phyloP scores from a whole-genome alignment of 2,329 filamentous ascomycete species.

The Xylaria digitata region DNA sequence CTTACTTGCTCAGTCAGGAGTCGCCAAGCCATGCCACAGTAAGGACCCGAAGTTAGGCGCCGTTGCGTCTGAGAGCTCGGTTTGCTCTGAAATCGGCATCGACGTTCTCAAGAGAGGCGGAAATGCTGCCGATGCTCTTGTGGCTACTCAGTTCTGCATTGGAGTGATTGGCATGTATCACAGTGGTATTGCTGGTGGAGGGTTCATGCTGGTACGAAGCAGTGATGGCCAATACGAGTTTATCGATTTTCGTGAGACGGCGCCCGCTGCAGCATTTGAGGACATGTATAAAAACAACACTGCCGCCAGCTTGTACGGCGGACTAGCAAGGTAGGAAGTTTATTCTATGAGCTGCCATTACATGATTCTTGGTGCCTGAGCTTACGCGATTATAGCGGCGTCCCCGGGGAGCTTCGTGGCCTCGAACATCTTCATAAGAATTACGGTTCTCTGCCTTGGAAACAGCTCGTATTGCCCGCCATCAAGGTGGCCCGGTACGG shows the following conservation, averaged over 20 bases:
- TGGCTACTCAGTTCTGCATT: slow-evolving; percentile 79
- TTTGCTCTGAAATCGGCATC: slow-evolving; percentile 77
- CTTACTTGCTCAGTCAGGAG: slow-evolving; percentile 35
- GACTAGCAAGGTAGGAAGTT: slow-evolving; percentile 74
- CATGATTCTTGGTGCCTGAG: background rate
- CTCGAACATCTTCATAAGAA: slow-evolving; percentile 78
- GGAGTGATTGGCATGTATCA: slow-evolving; percentile 83
- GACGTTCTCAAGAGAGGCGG: slow-evolving; percentile 69
- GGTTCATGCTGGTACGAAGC: slow-evolving; percentile 85
- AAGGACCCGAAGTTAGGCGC: slow-evolving; percentile 61
- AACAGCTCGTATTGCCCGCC: slow-evolving; percentile 74
- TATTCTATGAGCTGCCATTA: slow-evolving; percentile 35
- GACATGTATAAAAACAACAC: slow-evolving; percentile 83
- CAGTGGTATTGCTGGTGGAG: slow-evolving; percentile 87
- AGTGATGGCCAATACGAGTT: slow-evolving; percentile 81
- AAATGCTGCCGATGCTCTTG: slow-evolving; percentile 80
- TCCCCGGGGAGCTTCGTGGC: slow-evolving; percentile 78
- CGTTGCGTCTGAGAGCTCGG: slow-evolving; percentile 74
- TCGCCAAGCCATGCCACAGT: slow-evolving; percentile 36
- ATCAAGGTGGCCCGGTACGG: slow-evolving; percentile 78
- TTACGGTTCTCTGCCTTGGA: slow-evolving; percentile 74
- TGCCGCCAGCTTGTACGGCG: slow-evolving; percentile 72
- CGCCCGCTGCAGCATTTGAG: slow-evolving; percentile 80
- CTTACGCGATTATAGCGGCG: slow-evolving; percentile 59
- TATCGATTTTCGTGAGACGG: slow-evolving; percentile 87